Evolutionary conservation across 148 eudicot species (phyloP).

Genomic region (Vaccinium myrtillus): DNA sequence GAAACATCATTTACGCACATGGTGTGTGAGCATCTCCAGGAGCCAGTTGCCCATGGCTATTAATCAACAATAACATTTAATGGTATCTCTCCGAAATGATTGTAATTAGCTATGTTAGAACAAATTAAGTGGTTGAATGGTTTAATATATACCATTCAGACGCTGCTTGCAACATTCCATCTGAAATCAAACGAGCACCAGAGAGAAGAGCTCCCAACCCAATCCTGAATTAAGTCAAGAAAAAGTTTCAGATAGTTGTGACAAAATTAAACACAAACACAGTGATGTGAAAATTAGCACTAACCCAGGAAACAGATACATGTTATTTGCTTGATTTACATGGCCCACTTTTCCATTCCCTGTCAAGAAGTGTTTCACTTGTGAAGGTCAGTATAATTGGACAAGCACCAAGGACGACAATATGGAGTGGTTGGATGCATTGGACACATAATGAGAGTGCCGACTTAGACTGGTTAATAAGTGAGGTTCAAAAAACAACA

Average conservation of each 20-base stretch:
- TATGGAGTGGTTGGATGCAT: not conserved
- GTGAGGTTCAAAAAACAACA: not conserved
- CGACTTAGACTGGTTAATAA: not conserved
- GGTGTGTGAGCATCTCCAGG: not conserved
- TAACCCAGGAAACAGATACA: conserved; percentile 98
- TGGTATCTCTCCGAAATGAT: not conserved
- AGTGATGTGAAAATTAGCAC: conserved; percentile 29
- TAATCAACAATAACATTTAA: not conserved
- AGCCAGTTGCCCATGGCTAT: not conserved
- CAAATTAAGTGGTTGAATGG: conserved; percentile 14
- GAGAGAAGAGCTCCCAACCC: conserved; percentile 91
- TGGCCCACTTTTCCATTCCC: conserved; percentile 92
- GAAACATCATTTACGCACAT: not conserved
- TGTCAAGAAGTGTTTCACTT: conserved; percentile 25
- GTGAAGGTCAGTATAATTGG: not conserved
- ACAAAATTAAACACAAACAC: not conserved
- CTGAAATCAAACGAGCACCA: conserved; percentile 91
- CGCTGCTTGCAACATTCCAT: conserved; percentile 94
- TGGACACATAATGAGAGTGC: conserved; percentile 2
- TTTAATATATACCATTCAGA: conserved; percentile 66
- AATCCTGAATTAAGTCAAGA: conserved; percentile 58
- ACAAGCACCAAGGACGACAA: not conserved
- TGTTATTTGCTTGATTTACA: conserved; percentile 98
- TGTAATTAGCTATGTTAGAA: not conserved
- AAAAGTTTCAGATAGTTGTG: conserved; percentile 14